Conservation (phyloP, 2,329 filamentous ascomycete species). For the Penicillium sp. region DNA sequence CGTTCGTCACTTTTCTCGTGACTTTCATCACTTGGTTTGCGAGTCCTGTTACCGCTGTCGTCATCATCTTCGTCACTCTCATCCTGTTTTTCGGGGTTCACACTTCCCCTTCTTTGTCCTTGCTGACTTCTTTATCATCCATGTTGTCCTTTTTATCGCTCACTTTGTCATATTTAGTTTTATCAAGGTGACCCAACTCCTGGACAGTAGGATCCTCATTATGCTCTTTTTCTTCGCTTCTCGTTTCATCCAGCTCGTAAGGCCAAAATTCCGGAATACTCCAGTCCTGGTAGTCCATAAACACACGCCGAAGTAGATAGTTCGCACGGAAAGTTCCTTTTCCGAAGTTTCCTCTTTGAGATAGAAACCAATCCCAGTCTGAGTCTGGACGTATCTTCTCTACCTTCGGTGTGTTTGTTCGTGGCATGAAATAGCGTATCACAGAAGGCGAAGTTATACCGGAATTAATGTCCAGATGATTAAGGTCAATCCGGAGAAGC, state of each 20-base stretch:
- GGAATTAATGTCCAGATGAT: background rate
- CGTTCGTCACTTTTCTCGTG: background rate
- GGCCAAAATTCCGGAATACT: background rate
- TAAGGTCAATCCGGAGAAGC: background rate
- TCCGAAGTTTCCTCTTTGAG: background rate
- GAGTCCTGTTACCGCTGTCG: too few relatives aligned
- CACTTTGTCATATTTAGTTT: background rate
- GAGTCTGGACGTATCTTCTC: background rate
- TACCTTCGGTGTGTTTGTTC: background rate
- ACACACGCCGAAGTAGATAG: background rate
- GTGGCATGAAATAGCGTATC: background rate
- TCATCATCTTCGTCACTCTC: background rate
- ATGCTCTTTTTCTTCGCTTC: background rate
- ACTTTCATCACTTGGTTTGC: background rate
- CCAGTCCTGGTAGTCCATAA: conserved; percentile 1
- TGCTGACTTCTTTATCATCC: background rate
- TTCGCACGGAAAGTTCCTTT: background rate
- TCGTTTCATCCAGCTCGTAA: background rate
- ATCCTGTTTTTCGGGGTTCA: background rate
- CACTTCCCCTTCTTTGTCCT: background rate
- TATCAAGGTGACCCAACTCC: background rate
- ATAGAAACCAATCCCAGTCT: conserved; percentile 2
- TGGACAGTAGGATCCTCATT: background rate
- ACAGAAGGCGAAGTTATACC: background rate
- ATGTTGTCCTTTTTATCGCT: background rate